A percentile compares a stretch with the other conserved stretches of the same genome.
Evolutionary conservation across 2,329 filamentous ascomycete genomes (phyloP).

Genomic region (Pseudohalonectria lignicola): DNA sequence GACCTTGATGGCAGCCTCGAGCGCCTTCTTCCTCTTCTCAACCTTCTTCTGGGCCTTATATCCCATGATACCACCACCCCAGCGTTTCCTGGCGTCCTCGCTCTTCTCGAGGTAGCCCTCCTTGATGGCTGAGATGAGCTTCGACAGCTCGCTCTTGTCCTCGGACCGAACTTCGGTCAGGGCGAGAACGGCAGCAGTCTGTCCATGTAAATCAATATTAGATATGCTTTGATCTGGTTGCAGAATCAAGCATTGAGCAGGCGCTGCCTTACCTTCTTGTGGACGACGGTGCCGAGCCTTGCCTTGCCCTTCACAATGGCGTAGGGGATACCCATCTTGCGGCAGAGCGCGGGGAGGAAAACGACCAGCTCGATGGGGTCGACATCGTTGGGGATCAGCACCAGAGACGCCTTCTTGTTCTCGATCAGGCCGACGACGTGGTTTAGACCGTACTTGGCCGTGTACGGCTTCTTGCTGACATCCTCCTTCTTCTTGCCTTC

Average conservation of each 20-base stretch:
- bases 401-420: constrained; percentile 99
- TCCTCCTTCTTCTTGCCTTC: constrained; percentile 99
- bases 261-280: constrained; percentile 84
- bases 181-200: constrained; percentile 93
- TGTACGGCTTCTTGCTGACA: constrained; percentile 99
- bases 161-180: constrained; percentile 94
- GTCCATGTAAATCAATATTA: constrained; percentile 10
- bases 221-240: not conserved
- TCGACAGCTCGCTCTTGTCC: constrained; percentile 97
- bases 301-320: constrained; percentile 99
- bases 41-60: constrained; percentile 75
- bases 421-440: constrained; percentile 95
- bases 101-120: constrained; percentile 95
- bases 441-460: constrained; percentile 99
- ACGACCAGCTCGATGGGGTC: constrained; percentile 99
- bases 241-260: not conserved
- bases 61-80: constrained; percentile 99
- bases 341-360: constrained; percentile 97
- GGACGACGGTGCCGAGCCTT: constrained; percentile 93
- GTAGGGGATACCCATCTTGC: constrained; percentile 99
- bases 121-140: constrained; percentile 94
- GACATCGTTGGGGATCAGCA: constrained; percentile 98
- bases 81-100: constrained; percentile 83
- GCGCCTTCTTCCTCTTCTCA: constrained; percentile 85
- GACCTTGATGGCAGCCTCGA: constrained; percentile 96